Percentiles rank a stretch among this genome's conserved stretches.
These are phyloP conservation scores for Blastobotrys peoriensis DNA, from an alignment of 805 yeast genomes.

Conservation along the genomic window DNA sequence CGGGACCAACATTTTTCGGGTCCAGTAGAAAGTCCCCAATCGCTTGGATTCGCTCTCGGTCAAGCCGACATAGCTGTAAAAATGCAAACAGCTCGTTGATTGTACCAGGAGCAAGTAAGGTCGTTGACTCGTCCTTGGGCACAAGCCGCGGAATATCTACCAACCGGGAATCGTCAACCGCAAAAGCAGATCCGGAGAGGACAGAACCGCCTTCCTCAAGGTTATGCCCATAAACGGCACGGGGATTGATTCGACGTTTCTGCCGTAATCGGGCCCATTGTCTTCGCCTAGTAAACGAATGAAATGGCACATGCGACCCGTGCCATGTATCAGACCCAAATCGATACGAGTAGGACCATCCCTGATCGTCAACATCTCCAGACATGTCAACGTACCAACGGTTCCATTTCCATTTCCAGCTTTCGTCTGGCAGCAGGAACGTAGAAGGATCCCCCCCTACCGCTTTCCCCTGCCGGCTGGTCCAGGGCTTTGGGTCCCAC, in stretches of 20 bases:
- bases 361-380: constrained; percentile 70
- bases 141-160: neutral
- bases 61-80: constrained; percentile 12
- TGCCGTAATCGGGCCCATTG: constrained; percentile 47
- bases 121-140: neutral
- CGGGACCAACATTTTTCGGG: neutral
- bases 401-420: constrained; percentile 65
- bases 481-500: constrained; percentile 35
- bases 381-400: constrained; percentile 70
- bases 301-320: constrained; percentile 47
- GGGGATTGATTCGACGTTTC: constrained; percentile 5
- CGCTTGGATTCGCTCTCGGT: constrained; percentile 15
- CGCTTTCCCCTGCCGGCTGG: constrained; percentile 25
- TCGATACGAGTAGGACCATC: constrained; percentile 67
- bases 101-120: neutral
- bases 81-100: constrained; percentile 2
- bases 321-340: constrained; percentile 53
- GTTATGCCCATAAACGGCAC: neutral
- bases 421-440: constrained; percentile 46
- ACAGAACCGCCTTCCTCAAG: neutral
- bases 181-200: neutral
- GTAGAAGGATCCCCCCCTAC: constrained; percentile 24
- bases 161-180: neutral
- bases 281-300: constrained; percentile 60
- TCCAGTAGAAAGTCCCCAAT: constrained; percentile 6